A percentile compares a stretch with the other conserved stretches of the same genome.
These are phyloP conservation scores for Trichocladium uniseriatum DNA, from an alignment of 495 filamentous ascomycete species.

Conservation along the genomic window DNA sequence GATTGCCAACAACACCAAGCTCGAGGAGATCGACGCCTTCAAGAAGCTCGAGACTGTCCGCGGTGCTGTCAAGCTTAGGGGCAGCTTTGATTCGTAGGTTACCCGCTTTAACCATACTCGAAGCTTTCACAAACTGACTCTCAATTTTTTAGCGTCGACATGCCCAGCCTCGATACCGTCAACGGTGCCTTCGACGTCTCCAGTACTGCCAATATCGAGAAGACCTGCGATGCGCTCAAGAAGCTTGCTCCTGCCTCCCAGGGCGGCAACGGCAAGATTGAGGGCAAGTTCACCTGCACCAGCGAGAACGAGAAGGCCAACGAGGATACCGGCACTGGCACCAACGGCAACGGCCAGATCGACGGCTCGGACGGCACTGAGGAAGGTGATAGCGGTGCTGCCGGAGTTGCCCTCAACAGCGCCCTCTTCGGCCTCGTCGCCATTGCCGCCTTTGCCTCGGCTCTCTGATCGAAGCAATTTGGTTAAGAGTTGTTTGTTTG, in stretches of 20 bases:
- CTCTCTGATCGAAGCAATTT: constrained; percentile 16
- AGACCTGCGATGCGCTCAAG: constrained; percentile 39
- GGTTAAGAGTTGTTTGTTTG: not conserved
- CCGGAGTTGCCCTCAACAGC: constrained; percentile 26
- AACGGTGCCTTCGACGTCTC: constrained; percentile 81
- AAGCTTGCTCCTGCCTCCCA: constrained; percentile 27
- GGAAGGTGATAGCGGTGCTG: constrained; percentile 25
- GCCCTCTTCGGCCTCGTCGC: constrained; percentile 33
- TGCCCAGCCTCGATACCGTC: constrained; percentile 64
- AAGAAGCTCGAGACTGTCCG: constrained; percentile 54
- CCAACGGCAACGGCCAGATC: constrained; percentile 14
- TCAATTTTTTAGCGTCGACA: constrained; percentile 47
- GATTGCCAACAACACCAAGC: constrained; percentile 77
- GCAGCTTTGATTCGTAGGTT: constrained; percentile 74
- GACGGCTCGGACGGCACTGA: constrained; percentile 5
- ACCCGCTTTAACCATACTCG: not conserved
- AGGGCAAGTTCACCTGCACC: constrained; percentile 53
- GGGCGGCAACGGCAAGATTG: constrained; percentile 41
- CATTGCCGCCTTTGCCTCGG: constrained; percentile 29
- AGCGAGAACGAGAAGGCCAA: constrained; percentile 37
- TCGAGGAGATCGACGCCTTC: constrained; percentile 56
- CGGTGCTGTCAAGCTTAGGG: constrained; percentile 84
- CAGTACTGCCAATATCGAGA: constrained; percentile 55
- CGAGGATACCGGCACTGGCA: constrained; percentile 28
- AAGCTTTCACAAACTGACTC: constrained; percentile 1